Conservation (phyloP, 768 basidiomycete species). For the Hypholoma sublateritium region DNA sequence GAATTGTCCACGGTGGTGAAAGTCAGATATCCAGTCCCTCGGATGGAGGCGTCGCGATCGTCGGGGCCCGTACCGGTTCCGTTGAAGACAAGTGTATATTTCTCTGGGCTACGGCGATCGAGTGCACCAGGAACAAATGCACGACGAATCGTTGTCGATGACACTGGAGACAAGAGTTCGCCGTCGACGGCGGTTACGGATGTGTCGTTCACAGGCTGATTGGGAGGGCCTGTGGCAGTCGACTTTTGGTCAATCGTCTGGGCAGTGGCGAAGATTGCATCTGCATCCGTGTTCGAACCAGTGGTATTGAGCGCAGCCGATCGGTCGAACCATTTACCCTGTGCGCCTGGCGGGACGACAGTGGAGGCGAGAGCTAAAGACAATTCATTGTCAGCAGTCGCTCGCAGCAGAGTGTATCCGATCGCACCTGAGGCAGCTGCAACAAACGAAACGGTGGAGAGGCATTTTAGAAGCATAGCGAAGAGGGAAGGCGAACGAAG, state of each 20-base stretch:
- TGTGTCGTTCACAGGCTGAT: neutral
- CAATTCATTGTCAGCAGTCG: neutral
- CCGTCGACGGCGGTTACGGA: conserved; percentile 4
- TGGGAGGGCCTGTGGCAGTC: neutral
- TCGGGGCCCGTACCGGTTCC: conserved; percentile 1
- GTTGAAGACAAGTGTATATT: conserved; percentile 2
- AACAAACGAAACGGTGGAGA: neutral
- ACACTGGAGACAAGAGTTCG: neutral
- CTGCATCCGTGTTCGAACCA: neutral
- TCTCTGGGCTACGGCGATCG: neutral
- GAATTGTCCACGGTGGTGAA: conserved; percentile 9
- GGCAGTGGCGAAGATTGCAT: neutral
- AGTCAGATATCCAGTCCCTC: conserved; percentile 3
- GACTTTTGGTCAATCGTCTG: neutral
- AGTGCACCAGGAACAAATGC: neutral
- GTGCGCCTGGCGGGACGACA: neutral
- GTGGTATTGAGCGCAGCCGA: neutral
- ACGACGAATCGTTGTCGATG: neutral
- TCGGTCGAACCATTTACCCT: neutral
- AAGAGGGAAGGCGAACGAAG: neutral
- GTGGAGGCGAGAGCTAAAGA: neutral
- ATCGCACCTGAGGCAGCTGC: neutral
- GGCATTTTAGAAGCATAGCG: neutral
- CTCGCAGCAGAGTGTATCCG: neutral
- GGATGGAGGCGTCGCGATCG: conserved; percentile 4